Base-by-base conservation (phyloP, 306 rosid genomes). In the Pyrus betulifolia region DNA sequence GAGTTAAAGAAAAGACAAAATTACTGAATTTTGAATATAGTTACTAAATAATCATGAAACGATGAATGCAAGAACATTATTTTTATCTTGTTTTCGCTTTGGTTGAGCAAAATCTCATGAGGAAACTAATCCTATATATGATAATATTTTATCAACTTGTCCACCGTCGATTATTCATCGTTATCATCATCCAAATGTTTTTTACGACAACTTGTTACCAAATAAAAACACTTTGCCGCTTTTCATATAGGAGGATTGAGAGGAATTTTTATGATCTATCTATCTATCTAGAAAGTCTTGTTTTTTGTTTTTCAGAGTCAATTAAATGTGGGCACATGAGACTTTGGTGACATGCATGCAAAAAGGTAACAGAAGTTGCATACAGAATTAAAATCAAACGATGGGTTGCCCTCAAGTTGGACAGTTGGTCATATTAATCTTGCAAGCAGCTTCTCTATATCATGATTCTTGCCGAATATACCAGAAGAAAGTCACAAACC, bases 321-420 rank as follows among this genome's bases (percentile, higher is more conserved):
- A 74, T 58, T 79, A 8, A 85, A 82, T 87, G 83, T 79, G 11
- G 49, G 75, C 79, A 81, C 82, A 57, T 75, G 83, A 67, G 40
- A 60, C 49, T 44, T 67, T 33, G 69, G 79, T 60, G 77, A 63
- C 84, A 76, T 76, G 77, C 79, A 80, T 80, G 87, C 86, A 81
- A 63, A 54, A 44, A 5, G 62, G 55, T 64, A 58, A 23, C 81
- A 77, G 85, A 28, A 15, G 67, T 31, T 58, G 73, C 40, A 57
- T 65, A 76, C 74, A 76, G 61, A 67, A 76, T 67, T 67, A 70
- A 54, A 72, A 23, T 40, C 31, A 25, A 52, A 69, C 61, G 42
- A 54, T 58, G 78, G 46, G 14, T 55, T 57, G n/a, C 68, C 44
- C 68, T 63, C 23, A 31, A 63, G 21, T 63, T 17, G 68, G 31